These are phyloP conservation scores for Phlegmacium glaucopus DNA, from an alignment of 768 basidiomycete genomes.

Conservation along the genomic window DNA sequence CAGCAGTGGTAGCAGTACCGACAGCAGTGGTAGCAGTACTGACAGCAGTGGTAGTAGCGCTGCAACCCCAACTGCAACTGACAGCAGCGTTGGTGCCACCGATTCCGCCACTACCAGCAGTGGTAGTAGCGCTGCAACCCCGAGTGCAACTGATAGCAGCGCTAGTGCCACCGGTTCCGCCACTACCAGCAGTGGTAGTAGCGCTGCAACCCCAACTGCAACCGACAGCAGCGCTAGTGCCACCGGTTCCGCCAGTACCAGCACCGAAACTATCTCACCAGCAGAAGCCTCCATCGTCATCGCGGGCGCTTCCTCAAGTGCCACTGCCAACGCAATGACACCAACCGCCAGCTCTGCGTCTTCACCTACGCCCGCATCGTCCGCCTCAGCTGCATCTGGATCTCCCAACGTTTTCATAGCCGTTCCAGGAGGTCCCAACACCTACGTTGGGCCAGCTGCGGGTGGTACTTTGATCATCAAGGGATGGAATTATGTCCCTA, in stretches of 20 bases:
- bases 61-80: no score
- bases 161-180: background rate
- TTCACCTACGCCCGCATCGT: conserved; percentile 18
- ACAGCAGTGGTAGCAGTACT: conserved; percentile 5
- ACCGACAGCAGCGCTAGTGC: background rate
- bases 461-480: conserved; percentile 42
- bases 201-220: no score
- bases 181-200: no score
- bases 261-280: conserved; percentile 29
- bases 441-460: conserved; percentile 36
- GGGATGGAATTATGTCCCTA: conserved; percentile 34
- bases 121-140: no score
- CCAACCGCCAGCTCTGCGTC: conserved; percentile 7
- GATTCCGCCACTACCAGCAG: conserved; percentile 17
- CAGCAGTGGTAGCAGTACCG: conserved; percentile 5
- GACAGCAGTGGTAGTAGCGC: no score
- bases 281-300: conserved; percentile 36
- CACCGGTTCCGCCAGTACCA: conserved; percentile 16
- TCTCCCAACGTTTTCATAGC: conserved; percentile 4
- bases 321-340: conserved; percentile 15
- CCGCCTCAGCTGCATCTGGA: background rate
- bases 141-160: conserved; percentile 6
- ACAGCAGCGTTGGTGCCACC: background rate
- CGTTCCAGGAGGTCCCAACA: conserved; percentile 33
- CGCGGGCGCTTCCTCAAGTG: conserved; percentile 17